Base-by-base conservation (phyloP, 1,284 basidiomycete genomes). In the Rhodotorula sp. region DNA sequence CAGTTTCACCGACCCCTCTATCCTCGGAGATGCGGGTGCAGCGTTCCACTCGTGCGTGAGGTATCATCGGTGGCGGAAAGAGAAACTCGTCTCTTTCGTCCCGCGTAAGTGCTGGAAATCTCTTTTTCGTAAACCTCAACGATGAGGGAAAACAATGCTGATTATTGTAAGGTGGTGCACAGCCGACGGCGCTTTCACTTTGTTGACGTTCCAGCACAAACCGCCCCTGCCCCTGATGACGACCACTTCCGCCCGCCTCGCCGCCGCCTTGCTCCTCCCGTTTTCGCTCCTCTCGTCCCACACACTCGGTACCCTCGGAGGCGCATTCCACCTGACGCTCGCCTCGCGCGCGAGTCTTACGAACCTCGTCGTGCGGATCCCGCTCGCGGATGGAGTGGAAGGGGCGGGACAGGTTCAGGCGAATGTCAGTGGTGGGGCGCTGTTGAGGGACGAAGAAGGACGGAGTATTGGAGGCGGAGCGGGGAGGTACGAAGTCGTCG, bases 1-100 rank as follows among this genome's bases (percentile, higher is more conserved):
- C 6, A 55, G 51, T 2, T 74, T 76, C 49, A 63, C 64, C 18
- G 75, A 76, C 51, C 63, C 72, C 17, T 48, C 37, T 14, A 55
- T 65, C 4, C 64, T 76, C 17, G 53, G 53, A 26, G 70, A 74
- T 10, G 74, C 74, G 30, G n/a, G 58, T 22, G 56, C 61, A 18
- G 72, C 72, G 42, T 71, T 73, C 37, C 75, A 76, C 30, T n/a
- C 63, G 7, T 64, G 72, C n/a, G 75, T 76, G 44, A 22, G 75
- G 55, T 69, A 54, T n/a, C 62, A 45, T 10, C 53, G 70, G 51
- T 76, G 75, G 75, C 51, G 33, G 4, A 74, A 72, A 55, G 75
- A 76, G 22, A 70, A 70, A 42, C 56, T 74, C 45, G 68, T 76
- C 5, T 68, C 66, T 24, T 76, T 76, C 51, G 69, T 74, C 3